phyloP scores from a whole-genome alignment of 208 protist species.

The Leishmania braziliensis region DNA sequence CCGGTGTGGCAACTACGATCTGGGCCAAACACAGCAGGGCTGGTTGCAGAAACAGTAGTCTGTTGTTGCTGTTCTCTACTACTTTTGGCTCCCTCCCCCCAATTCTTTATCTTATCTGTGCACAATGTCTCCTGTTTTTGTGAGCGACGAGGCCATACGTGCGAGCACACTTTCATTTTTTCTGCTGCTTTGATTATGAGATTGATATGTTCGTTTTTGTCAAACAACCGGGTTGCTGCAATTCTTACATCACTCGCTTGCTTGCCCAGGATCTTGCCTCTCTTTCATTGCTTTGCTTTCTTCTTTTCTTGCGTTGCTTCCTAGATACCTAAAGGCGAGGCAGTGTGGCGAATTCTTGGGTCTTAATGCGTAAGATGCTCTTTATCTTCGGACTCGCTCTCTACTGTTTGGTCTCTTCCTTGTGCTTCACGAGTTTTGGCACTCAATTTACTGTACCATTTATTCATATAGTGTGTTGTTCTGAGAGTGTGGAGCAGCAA shows the following conservation, averaged over 20 bases:
- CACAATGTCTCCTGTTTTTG: neutral
- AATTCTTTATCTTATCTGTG: neutral
- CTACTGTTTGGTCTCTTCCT: neutral
- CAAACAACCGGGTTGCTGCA: neutral
- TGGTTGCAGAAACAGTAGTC: constrained; percentile 10
- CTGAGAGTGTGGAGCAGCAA: neutral
- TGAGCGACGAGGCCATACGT: neutral
- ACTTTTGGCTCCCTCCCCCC: constrained; percentile 1
- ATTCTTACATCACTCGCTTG: neutral
- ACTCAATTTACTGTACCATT: neutral
- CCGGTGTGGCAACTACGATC: constrained; percentile 12
- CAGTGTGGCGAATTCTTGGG: neutral
- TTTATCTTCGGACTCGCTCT: neutral
- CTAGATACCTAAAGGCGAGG: neutral
- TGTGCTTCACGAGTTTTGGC: neutral
- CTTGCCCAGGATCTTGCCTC: neutral
- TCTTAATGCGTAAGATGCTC: neutral
- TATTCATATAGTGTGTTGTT: neutral
- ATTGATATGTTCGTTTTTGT: neutral
- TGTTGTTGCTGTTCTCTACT: neutral
- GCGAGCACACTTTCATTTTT: neutral
- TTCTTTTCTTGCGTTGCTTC: neutral
- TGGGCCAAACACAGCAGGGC: neutral
- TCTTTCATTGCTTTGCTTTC: constrained; percentile 9
- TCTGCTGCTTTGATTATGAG: neutral